These are phyloP conservation scores for Fremontodendron californicum DNA, from an alignment of 345 rosid genomes.

Conservation along the genomic window DNA sequence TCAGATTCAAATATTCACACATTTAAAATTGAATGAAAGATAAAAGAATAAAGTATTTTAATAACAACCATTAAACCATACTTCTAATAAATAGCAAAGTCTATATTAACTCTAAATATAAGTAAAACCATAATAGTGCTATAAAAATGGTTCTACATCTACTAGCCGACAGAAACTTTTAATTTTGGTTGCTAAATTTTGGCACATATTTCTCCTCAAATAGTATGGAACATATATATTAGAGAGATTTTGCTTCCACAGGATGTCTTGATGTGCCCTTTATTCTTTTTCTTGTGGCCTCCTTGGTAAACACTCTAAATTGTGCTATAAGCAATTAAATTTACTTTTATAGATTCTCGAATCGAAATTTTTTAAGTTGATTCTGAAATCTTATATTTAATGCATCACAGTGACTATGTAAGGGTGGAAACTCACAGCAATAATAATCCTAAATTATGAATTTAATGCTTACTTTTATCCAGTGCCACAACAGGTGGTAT, in stretches of 20 bases:
- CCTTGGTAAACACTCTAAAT: background rate
- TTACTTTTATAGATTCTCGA: background rate
- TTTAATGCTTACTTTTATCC: conserved; percentile 2
- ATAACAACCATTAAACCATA: no score
- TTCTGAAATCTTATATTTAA: background rate
- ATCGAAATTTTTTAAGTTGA: background rate
- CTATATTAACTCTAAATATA: no score
- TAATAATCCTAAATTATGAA: background rate
- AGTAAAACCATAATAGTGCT: no score
- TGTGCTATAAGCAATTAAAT: background rate
- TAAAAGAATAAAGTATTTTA: no score
- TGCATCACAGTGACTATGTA: background rate
- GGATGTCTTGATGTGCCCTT: background rate
- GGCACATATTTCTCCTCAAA: no score
- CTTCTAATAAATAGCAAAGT: no score
- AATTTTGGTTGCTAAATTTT: no score
- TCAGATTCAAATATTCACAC: no score
- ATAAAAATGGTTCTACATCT: no score
- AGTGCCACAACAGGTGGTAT: conserved; percentile 93
- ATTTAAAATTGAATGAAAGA: no score
- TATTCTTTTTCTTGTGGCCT: background rate
- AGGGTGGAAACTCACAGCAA: background rate
- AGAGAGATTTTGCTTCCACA: background rate
- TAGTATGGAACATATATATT: background rate
- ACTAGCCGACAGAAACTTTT: no score